These are phyloP conservation scores for Furcasterigmium furcatum DNA, from an alignment of 2,329 filamentous ascomycete genomes.

Conservation along the genomic window DNA sequence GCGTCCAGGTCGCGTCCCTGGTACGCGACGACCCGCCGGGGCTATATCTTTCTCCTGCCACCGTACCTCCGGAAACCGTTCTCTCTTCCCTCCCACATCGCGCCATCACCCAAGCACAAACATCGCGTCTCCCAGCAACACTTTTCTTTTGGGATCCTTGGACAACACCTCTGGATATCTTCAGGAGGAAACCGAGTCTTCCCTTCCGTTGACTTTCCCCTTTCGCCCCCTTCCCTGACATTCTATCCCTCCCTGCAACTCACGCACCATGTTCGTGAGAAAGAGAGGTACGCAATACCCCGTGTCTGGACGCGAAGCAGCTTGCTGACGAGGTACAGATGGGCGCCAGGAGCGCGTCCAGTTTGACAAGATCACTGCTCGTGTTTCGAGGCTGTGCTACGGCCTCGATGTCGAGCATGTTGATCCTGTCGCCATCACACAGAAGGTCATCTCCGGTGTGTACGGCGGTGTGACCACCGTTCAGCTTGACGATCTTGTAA, in stretches of 20 bases:
- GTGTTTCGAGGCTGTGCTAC: slow-evolving; percentile 96
- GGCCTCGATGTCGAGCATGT: slow-evolving; percentile 93
- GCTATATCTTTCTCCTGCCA: slow-evolving; percentile 4
- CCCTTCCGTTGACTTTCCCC: slow-evolving; percentile 12
- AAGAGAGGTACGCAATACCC: slow-evolving; percentile 52
- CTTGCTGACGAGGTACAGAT: slow-evolving; percentile 52
- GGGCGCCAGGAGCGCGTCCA: slow-evolving; percentile 99
- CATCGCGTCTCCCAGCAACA: neutral
- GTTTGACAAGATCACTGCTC: slow-evolving; percentile 99
- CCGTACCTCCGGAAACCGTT: slow-evolving; percentile 7
- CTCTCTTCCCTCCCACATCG: slow-evolving; percentile 5
- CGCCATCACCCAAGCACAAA: neutral
- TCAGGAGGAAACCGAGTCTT: neutral
- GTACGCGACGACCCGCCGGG: slow-evolving; percentile 23
- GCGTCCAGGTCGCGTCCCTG: slow-evolving; percentile 20
- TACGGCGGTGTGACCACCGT: slow-evolving; percentile 97
- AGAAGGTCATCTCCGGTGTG: slow-evolving; percentile 99
- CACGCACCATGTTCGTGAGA: slow-evolving; percentile 56
- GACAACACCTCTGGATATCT: neutral
- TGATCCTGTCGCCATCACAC: slow-evolving; percentile 95
- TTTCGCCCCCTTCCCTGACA: slow-evolving; percentile 14
- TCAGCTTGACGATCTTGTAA: slow-evolving; percentile 93
- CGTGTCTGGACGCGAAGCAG: neutral
- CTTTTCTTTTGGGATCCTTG: neutral
- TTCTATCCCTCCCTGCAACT: slow-evolving; percentile 10